Evolutionary conservation across 768 basidiomycete species (phyloP).

Genomic region (Tylopilus sp.): DNA sequence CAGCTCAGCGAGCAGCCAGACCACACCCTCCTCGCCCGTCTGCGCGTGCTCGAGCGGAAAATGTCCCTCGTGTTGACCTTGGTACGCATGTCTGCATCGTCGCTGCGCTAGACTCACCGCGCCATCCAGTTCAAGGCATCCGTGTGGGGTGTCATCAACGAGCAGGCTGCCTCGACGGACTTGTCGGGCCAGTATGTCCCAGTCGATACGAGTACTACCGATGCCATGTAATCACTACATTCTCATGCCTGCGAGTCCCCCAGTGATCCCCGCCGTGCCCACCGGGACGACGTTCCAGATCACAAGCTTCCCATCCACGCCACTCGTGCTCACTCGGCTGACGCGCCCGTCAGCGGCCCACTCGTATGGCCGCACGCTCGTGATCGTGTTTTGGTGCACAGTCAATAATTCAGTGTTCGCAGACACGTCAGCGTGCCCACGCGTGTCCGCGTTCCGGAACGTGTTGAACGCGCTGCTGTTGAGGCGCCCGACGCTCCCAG

Average conservation of each 20-base stretch:
- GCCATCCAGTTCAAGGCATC: constrained; percentile 88
- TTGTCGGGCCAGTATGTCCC: constrained; percentile 13
- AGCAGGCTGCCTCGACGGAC: constrained; percentile 46
- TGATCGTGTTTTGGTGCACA: constrained; percentile 98
- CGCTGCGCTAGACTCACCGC: constrained; percentile 2
- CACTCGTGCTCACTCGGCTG: constrained; percentile 80
- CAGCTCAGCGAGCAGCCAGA: constrained; percentile 74
- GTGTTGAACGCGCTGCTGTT: constrained; percentile 93
- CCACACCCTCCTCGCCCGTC: constrained; percentile 65
- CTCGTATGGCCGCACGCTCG: constrained; percentile 79
- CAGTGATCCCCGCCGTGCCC: constrained; percentile 39
- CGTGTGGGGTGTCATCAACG: constrained; percentile 91
- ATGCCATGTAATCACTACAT: constrained; percentile 27
- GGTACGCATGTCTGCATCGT: constrained; percentile 38
- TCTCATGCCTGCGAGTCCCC: constrained; percentile 48
- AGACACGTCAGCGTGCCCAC: constrained; percentile 42
- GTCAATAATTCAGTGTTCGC: constrained; percentile 78
- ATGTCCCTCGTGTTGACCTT: constrained; percentile 94
- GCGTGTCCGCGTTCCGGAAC: constrained; percentile 87
- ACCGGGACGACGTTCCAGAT: constrained; percentile 81
- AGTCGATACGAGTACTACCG: constrained; percentile 13
- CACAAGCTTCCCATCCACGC: constrained; percentile 90
- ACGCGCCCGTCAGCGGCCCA: constrained; percentile 50
- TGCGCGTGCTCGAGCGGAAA: constrained; percentile 85
- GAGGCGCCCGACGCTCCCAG: constrained; percentile 62